phyloP scores from a whole-genome alignment of 2,329 filamentous ascomycete species.

The Pseudocercospora vitis region DNA sequence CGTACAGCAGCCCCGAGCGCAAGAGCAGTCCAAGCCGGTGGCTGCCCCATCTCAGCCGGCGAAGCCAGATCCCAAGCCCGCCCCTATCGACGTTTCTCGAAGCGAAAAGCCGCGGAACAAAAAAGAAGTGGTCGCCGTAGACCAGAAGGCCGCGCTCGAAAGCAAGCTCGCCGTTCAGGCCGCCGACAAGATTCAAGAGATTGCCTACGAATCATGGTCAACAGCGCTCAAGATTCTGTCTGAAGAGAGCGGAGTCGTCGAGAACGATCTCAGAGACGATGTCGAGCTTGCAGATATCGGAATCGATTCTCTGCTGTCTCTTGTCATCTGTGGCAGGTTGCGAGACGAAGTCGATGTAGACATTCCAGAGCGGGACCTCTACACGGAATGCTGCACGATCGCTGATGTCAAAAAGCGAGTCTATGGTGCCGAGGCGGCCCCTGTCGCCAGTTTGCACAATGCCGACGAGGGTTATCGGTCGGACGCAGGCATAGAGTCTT shows the following conservation, averaged over 20 bases:
- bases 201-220: background rate
- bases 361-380: slow-evolving; percentile 13
- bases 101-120: background rate
- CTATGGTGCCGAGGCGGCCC: background rate
- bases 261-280: slow-evolving; percentile 33
- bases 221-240: slow-evolving; percentile 29
- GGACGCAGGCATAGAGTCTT: background rate
- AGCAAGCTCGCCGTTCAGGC: background rate
- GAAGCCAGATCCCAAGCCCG: background rate
- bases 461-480: background rate
- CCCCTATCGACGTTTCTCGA: background rate
- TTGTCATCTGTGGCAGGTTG: slow-evolving; percentile 31
- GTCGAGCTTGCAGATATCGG: slow-evolving; percentile 33
- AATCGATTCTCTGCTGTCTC: slow-evolving; percentile 35
- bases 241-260: slow-evolving; percentile 34
- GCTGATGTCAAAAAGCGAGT: background rate
- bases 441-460: background rate
- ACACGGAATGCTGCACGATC: slow-evolving; percentile 14
- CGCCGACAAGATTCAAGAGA: background rate
- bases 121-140: background rate
- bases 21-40: background rate
- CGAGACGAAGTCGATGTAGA: slow-evolving; percentile 33
- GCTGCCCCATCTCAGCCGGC: background rate
- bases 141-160: background rate
- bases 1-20: background rate